A percentile compares a stretch with the other conserved stretches of the same genome.
These are phyloP conservation scores for Leccinum variicolor DNA, from an alignment of 768 basidiomycete genomes.

Conservation along the genomic window DNA sequence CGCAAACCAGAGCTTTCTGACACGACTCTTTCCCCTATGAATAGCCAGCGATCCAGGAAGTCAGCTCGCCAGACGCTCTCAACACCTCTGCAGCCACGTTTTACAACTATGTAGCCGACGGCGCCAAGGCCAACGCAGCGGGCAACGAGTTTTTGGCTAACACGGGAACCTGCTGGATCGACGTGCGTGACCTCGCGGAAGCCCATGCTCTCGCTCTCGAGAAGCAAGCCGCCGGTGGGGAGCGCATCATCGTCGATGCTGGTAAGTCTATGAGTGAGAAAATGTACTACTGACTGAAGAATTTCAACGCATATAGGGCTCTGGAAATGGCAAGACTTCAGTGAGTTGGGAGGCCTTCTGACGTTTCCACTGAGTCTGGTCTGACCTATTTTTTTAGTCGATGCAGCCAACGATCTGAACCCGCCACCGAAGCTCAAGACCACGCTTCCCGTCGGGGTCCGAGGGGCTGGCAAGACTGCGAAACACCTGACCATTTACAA, in stretches of 20 bases:
- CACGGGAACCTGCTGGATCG: conserved; percentile 37
- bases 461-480: conserved; percentile 29
- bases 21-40: background rate
- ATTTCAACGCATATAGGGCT: conserved; percentile 6
- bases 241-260: conserved; percentile 52
- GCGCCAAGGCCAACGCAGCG: conserved; percentile 15
- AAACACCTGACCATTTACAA: conserved; percentile 31
- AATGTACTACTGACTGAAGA: background rate
- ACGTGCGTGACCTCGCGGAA: conserved; percentile 54
- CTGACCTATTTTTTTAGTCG: conserved; percentile 26
- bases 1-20: background rate
- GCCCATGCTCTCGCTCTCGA: conserved; percentile 54
- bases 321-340: conserved; percentile 33
- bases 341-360: conserved; percentile 11
- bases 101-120: conserved; percentile 32
- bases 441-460: conserved; percentile 31
- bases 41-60: conserved; percentile 45
- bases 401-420: conserved; percentile 33
- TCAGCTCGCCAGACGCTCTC: conserved; percentile 32
- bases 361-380: background rate
- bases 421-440: conserved; percentile 31
- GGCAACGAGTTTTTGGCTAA: conserved; percentile 25
- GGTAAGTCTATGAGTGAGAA: conserved; percentile 15
- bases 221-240: conserved; percentile 48
- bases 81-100: conserved; percentile 38